Evolutionary conservation across 441 rosid genomes (phyloP).

Genomic region (Mallotus japonicus): DNA sequence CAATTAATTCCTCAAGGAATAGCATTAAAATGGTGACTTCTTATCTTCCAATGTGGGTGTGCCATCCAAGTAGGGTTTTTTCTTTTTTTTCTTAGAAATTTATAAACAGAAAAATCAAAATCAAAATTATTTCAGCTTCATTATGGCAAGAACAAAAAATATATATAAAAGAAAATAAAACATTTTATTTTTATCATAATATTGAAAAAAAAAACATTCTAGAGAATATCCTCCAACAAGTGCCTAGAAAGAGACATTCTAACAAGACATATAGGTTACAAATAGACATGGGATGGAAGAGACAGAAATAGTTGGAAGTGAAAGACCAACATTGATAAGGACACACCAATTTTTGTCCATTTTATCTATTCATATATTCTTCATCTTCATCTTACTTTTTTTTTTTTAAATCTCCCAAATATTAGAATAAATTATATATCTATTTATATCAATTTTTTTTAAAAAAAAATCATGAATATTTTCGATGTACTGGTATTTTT

Average conservation of each 20-base stretch:
- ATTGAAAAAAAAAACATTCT: constrained; percentile 15
- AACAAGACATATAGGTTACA: constrained; percentile 34
- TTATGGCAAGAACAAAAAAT: not conserved
- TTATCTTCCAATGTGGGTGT: not conserved
- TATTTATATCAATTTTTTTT: not conserved
- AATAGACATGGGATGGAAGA: constrained; percentile 29
- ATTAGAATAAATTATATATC: too few relatives aligned
- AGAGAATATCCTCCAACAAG: constrained; percentile 19
- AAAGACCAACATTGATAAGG: constrained; percentile 32
- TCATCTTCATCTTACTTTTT: too few relatives aligned
- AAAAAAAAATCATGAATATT: not conserved
- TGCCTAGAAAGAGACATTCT: constrained; percentile 31
- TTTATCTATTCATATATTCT: not conserved
- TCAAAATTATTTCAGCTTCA: not conserved
- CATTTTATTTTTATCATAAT: not conserved
- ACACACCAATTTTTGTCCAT: constrained; percentile 28
- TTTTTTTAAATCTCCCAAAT: not conserved
- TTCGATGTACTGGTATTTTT: too few relatives aligned
- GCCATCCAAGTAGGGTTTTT: constrained; percentile 3
- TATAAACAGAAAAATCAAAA: not conserved
- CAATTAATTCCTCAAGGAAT: not conserved
- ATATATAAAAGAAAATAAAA: not conserved
- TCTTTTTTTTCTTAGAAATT: not conserved
- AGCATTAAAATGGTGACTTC: constrained; percentile 4
- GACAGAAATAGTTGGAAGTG: constrained; percentile 31